Percentiles rank a stretch among this genome's conserved stretches.
Evolutionary conservation across 768 basidiomycete species (phyloP).

Genomic region (Brasilioporus rufonigricans): DNA sequence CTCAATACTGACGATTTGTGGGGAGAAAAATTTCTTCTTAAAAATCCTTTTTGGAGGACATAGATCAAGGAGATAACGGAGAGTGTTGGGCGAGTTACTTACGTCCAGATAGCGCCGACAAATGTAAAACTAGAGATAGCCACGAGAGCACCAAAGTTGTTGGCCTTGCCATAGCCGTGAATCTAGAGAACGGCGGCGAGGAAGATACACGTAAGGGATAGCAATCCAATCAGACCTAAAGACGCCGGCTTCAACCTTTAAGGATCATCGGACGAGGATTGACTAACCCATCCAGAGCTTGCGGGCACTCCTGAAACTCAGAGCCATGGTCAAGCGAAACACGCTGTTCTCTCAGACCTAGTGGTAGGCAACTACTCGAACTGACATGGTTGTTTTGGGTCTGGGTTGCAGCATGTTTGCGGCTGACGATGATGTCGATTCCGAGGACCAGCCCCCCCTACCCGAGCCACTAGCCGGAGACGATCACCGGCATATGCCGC

Average conservation of each 20-base stretch:
- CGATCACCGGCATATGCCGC: too few species aligned
- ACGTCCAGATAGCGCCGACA: constrained; percentile 28
- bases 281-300: constrained; percentile 36
- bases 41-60: constrained; percentile 21
- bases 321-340: too few species aligned
- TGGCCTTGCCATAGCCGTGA: constrained; percentile 33
- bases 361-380: neutral
- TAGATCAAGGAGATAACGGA: neutral
- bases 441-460: too few species aligned
- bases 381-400: neutral
- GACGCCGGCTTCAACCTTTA: neutral
- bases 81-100: constrained; percentile 11
- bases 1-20: constrained; percentile 49
- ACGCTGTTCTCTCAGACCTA: neutral
- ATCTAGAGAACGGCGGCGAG: constrained; percentile 36
- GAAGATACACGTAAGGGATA: constrained; percentile 35
- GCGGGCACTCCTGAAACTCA: constrained; percentile 47
- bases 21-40: constrained; percentile 29
- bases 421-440: neutral
- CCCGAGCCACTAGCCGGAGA: too few species aligned
- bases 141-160: constrained; percentile 40
- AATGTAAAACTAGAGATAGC: constrained; percentile 31
- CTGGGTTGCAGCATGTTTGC: constrained; percentile 1
- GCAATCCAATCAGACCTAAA: constrained; percentile 34
- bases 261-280: neutral